These are phyloP conservation scores for Schoenoplectus triqueter DNA, from an alignment of 202 grass and related monocot species.

Conservation along the genomic window DNA sequence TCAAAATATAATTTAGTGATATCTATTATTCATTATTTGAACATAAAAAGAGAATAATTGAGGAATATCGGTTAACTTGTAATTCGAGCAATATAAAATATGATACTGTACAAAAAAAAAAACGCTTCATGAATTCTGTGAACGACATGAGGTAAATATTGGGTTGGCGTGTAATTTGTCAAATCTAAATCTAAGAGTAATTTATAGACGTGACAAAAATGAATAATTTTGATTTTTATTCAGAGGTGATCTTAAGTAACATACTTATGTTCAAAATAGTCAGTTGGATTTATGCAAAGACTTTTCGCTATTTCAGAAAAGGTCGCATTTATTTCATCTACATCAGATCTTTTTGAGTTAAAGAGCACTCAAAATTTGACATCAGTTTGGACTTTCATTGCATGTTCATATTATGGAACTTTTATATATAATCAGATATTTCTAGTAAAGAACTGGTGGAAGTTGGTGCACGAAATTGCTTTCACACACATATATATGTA, in stretches of 20 bases:
- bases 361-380: neutral
- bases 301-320: neutral
- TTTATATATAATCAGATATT: neutral
- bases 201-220: neutral
- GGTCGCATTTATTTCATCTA: neutral
- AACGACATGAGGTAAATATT: neutral
- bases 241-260: no score
- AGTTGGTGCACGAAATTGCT: neutral
- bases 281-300: neutral
- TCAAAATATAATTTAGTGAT: neutral
- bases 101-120: neutral
- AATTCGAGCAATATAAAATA: neutral
- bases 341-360: neutral
- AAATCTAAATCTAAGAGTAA: neutral
- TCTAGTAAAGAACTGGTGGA: neutral
- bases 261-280: neutral
- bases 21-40: neutral
- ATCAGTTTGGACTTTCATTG: neutral
- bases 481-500: neutral
- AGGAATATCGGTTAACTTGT: neutral
- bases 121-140: no score
- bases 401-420: neutral
- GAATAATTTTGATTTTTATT: no score
- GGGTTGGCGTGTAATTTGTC: neutral
- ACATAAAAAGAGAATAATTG: neutral